phyloP scores from a whole-genome alignment of 1,139 yeast species.

The Dujonia santamariae region DNA sequence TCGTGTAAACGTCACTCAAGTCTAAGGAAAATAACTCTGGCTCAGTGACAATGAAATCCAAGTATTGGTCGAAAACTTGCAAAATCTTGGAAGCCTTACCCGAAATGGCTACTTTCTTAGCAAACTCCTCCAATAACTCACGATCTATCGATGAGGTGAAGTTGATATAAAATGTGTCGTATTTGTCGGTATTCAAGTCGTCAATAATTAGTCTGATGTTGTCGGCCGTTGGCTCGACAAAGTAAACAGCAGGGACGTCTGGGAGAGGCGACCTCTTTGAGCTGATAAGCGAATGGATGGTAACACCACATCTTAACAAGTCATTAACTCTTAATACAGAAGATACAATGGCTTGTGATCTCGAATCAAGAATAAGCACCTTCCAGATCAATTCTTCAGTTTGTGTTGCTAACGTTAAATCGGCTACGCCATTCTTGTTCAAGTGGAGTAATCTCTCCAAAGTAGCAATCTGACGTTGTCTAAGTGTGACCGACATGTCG shows the following conservation, averaged over 20 bases:
- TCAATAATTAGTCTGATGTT: constrained; percentile 66
- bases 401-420: constrained; percentile 49
- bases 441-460: constrained; percentile 83
- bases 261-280: constrained; percentile 75
- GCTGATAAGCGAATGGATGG: constrained; percentile 75
- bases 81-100: constrained; percentile 69
- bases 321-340: constrained; percentile 90
- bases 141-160: constrained; percentile 80
- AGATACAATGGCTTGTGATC: constrained; percentile 82
- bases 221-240: constrained; percentile 80
- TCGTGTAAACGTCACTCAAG: constrained; percentile 59
- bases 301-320: constrained; percentile 80
- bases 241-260: constrained; percentile 92
- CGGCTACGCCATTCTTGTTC: constrained; percentile 57
- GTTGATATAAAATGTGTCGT: constrained; percentile 78
- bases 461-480: constrained; percentile 44
- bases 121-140: constrained; percentile 81
- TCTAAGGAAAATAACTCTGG: constrained; percentile 86
- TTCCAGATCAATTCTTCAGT: constrained; percentile 83
- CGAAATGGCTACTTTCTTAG: constrained; percentile 71
- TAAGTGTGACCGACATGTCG: too few species aligned
- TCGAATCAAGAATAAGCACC: constrained; percentile 78
- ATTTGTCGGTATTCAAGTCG: constrained; percentile 71
- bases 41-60: constrained; percentile 89
- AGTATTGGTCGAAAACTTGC: constrained; percentile 91